Evolutionary conservation across 129 eudicot genomes (phyloP), one percentile per base, ranked within the genome.

Genomic region (Ambrosia artemisiifolia): DNA sequence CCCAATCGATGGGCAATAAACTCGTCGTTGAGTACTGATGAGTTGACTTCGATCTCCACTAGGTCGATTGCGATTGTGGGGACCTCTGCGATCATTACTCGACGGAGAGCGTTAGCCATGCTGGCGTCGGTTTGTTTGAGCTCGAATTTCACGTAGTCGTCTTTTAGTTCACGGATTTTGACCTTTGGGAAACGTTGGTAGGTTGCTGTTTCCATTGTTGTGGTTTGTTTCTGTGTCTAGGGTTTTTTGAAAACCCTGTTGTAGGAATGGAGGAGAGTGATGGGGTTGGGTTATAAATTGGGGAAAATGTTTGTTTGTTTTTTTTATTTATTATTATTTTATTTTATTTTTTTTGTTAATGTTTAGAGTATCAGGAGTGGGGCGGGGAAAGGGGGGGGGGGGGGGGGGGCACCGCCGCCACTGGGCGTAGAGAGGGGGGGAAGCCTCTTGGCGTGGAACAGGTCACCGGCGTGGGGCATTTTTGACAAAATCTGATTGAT

Each of bases 31-130:
- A 95, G 85, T 12, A 95, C 97, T 0, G 97, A 88, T 3, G 99
- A 95, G 68, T 95, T 95, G 5, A 90, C 93, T 82, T 95, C 99
- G 80, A 95, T 95, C 74, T 95, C 99, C 11, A 95, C 99, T 0
- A 95, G 76, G 47, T 95, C 97, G 33, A 95, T 90, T 62, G 97
- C 99, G 72, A 95, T 78, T 13, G 97, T 95, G 7, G 99, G 99
- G 10, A 95, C 99, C 43, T 95, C 97, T 20, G 99, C 83, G 0
- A 94, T 94, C 99, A 94, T 94, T n/a, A 94, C 96, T 35, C 99
- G 97, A 11, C 99, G 99, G 81, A 94, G 96, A 2, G 99, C 99
- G 83, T 94, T 94, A 35, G 99, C 99, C 73, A 94, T 63, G 61
- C 88, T 80, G 6, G 93, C 93, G 63, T 94, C 99, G 55, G 99